phyloP scores from a whole-genome alignment of 2,329 filamentous ascomycete genomes.

The Periconia sp. region DNA sequence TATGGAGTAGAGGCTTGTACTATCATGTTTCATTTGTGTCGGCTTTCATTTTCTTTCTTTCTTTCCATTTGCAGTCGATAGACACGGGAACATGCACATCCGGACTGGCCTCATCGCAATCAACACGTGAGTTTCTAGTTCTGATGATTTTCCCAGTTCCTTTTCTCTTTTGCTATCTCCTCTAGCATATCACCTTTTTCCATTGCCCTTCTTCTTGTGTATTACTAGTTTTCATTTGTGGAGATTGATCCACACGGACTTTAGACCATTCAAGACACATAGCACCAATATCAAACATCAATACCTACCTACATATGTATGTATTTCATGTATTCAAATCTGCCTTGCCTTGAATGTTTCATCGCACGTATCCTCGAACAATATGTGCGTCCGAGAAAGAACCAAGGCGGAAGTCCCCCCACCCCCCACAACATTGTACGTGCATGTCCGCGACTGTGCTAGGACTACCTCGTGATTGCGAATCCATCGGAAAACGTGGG shows the following conservation, averaged over 20 bases:
- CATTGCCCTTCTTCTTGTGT: no score
- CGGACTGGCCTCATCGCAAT: constrained; percentile 17
- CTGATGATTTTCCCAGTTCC: not conserved
- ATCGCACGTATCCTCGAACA: not conserved
- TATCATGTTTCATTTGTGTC: constrained; percentile 13
- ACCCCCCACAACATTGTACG: not conserved
- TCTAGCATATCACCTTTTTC: no score
- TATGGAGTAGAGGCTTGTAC: constrained; percentile 20
- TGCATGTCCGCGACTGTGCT: not conserved
- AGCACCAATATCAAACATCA: constrained; percentile 3
- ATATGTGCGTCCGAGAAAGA: not conserved
- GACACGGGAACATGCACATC: constrained; percentile 13
- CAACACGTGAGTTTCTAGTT: constrained; percentile 8
- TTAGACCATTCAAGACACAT: not conserved
- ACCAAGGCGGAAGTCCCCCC: not conserved
- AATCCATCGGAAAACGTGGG: not conserved
- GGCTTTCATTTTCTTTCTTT: not conserved
- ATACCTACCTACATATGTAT: no score
- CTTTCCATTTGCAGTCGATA: constrained; percentile 6
- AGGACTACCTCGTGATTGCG: not conserved
- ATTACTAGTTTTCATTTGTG: no score
- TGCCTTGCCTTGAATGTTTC: constrained; percentile 8
- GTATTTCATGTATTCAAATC: constrained; percentile 9
- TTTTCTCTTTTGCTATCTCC: not conserved
- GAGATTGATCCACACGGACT: not conserved